Base-by-base conservation (phyloP, 2,329 filamentous ascomycete genomes). In the Curvularia sp. region DNA sequence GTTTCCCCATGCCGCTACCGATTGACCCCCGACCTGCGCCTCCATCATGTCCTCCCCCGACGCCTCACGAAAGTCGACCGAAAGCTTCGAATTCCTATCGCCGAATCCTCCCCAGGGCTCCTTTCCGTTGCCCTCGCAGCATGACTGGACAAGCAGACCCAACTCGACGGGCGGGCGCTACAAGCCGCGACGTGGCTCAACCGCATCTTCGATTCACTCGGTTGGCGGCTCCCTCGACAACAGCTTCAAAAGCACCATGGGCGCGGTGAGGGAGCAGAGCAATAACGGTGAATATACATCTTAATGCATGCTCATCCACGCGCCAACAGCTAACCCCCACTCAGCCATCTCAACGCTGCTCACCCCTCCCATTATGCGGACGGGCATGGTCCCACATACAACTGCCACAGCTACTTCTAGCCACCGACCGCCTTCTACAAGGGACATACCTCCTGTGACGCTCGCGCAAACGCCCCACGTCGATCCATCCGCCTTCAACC, bases 381-480 rank as follows among this genome's bases (percentile, higher is more conserved):
- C 93, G 2, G 93, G 94, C 56, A 85, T 97, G 49, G 83, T 93
- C 54, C 90, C 93, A 22, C 90, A 96, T 76, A 89, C 89, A 0
- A 83, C 88, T 1, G 87, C 89, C 2, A 86, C 91, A 1, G 77
- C 79, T 15, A 86, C 87, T n/a, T 90, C 87, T 68, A 83, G 88
- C 13, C 91, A 95, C 71, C 94, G 89, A 67, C 89, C 91, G 13
- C 94, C 94, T 0, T 96, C 92, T 0, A 84, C 91, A 18, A 87
- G 87, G 76, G 94, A 99, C 74, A 99, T 99, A 38, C 94, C 94
- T 1, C 94, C 94, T 0, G 95, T 99, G 0, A 89, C 92, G 0
- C 82, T 99, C 59, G 93, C 93, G 7, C 97, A 96, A 68, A 91
- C 98, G 46, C 86, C 89, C 10, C 90, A 90, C 68, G 84, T 98